A percentile compares a stretch with the other conserved stretches of the same genome.
phyloP scores from a whole-genome alignment of 2,329 filamentous ascomycete species.

The Trichoderma brevicompactum region DNA sequence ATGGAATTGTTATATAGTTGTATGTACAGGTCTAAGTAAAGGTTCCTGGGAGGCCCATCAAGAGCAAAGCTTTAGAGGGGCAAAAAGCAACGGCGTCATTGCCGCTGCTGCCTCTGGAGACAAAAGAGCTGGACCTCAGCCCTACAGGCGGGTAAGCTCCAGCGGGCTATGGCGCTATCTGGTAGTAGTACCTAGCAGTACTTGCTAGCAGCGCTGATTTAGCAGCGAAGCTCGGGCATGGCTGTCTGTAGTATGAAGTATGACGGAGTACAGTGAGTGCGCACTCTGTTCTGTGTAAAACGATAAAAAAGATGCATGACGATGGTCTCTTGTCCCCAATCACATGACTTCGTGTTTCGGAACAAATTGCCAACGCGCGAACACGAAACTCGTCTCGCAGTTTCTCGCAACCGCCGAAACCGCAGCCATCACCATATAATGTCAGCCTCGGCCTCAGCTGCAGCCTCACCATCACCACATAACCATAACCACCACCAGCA shows the following conservation, averaged over 20 bases:
- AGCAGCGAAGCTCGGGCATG: no score
- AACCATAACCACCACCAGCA: neutral
- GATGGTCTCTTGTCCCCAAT: neutral
- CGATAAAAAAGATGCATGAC: no score
- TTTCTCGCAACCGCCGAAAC: neutral
- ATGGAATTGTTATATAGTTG: no score
- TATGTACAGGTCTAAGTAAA: no score
- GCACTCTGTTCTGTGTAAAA: no score
- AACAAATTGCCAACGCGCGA: no score
- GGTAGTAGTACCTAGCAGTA: neutral
- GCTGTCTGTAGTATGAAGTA: neutral
- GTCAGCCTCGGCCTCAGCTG: conserved; percentile 5
- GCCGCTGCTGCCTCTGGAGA: conserved; percentile 14
- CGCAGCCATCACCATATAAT: neutral
- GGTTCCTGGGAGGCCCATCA: no score
- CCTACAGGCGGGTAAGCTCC: conserved; percentile 1
- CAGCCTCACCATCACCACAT: neutral
- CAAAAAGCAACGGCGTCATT: conserved; percentile 10
- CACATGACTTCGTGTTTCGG: conserved; percentile 16
- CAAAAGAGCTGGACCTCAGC: conserved; percentile 1
- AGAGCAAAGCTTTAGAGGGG: neutral
- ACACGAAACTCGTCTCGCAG: no score
- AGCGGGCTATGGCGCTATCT: neutral
- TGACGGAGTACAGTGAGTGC: neutral
- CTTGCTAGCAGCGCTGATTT: no score